A percentile compares a stretch with the other conserved stretches of the same genome.
phyloP scores from a whole-genome alignment of 2,329 filamentous ascomycete species.

The Hymenotorrendiella dingleyae region DNA sequence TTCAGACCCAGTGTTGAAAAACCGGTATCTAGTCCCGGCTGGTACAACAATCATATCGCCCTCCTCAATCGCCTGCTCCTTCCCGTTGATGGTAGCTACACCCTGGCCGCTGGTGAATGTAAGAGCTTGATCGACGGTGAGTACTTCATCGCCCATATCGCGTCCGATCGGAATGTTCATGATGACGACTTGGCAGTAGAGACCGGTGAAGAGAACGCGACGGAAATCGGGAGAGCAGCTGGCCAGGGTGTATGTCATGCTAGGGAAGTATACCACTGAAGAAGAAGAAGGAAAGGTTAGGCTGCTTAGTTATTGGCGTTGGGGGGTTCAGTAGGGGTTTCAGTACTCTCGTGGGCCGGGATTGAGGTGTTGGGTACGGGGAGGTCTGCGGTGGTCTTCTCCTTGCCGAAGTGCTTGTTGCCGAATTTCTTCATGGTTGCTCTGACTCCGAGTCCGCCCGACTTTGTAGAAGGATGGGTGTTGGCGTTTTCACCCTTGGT shows the following conservation, averaged over 20 bases:
- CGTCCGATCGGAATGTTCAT: constrained; percentile 60
- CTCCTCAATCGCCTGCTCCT: constrained; percentile 42
- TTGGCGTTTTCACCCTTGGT: too few relatives aligned
- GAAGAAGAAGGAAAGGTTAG: too few relatives aligned
- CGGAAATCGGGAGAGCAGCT: constrained; percentile 52
- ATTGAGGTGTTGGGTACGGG: constrained; percentile 31
- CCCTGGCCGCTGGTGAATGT: constrained; percentile 57
- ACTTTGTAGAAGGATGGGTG: too few relatives aligned
- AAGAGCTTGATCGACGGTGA: constrained; percentile 59
- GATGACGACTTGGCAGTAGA: constrained; percentile 57
- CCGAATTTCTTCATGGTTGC: too few relatives aligned
- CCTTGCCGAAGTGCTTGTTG: too few relatives aligned
- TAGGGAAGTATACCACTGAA: constrained; percentile 50
- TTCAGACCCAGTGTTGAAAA: constrained; percentile 53
- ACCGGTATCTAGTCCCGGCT: constrained; percentile 60
- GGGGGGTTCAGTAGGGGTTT: too few relatives aligned
- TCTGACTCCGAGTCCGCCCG: too few relatives aligned
- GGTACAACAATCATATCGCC: constrained; percentile 49
- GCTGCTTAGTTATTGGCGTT: too few relatives aligned
- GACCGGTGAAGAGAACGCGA: constrained; percentile 55
- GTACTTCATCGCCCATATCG: constrained; percentile 63
- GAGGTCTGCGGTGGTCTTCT: constrained; percentile 19
- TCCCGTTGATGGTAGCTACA: constrained; percentile 52
- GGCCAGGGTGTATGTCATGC: constrained; percentile 47
- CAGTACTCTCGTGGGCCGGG: constrained; percentile 41